Evolutionary conservation across 1,139 yeast genomes (phyloP), one percentile per base, ranked within the genome.

Genomic region (Candida buenavistaensis): DNA sequence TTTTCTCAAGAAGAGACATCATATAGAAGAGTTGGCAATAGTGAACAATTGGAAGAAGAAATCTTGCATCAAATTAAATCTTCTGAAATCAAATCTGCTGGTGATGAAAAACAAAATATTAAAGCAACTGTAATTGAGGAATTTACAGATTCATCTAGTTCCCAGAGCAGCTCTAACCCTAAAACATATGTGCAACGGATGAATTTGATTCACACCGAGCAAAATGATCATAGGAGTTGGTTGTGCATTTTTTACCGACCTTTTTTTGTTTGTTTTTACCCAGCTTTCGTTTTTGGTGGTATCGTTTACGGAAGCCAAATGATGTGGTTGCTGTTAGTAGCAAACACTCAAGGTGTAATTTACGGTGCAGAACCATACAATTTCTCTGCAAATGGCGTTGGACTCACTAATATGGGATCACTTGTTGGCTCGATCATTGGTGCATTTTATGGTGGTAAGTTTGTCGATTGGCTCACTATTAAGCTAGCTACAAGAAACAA

Each of bases 231-330:
- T 13, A 54, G 75, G 39, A 49, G 68, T n/a, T 67, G 71, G 66
- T 46, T 60, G 23, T 48, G 59, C 19, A 61, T 70, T 14, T 64
- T 59, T 41, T 43, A 50, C 32, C 45, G 72, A 33, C 80, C 80
- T 4, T 57, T 67, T 50, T 44, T 64, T 33, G 61, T 65, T 45
- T 57, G 68, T 51, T 48, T 61, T 44, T 77, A 78, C 46, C 87
- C 88, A 6, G 67, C 75, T n/a, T 72, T 80, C 13, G 44, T 78
- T 9, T 81, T 80, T 75, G 72, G 78, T 35, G 87, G 86, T 1
- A 54, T 78, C 37, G 57, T 76, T 11, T 80, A 80, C 47, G 89
- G 87, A 3, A 64, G 78, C 14, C 79, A 81, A 32, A 67, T 81
- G 61, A 68, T 70, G 74, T 73, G 78, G 78, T 54, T 72, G 23